Evolutionary conservation across 768 basidiomycete species (phyloP).

Genomic region (Ramaria rubella): DNA sequence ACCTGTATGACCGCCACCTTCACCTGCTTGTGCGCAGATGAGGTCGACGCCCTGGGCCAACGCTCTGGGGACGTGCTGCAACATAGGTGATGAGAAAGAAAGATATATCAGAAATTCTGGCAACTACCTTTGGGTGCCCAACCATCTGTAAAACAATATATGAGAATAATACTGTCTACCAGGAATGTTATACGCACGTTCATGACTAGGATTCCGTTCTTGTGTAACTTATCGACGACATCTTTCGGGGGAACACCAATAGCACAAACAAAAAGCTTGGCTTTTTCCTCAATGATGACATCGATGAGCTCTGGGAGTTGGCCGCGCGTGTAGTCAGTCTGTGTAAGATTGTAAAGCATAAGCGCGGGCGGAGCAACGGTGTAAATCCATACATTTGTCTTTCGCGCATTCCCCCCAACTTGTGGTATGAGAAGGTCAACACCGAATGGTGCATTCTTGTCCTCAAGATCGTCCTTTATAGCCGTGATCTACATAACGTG

Average conservation of each 20-base stretch:
- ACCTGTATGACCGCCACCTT: constrained; percentile 80
- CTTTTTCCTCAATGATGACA: constrained; percentile 88
- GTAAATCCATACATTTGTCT: constrained; percentile 63
- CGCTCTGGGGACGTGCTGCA: constrained; percentile 63
- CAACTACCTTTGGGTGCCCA: constrained; percentile 69
- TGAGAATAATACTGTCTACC: neutral
- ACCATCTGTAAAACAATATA: constrained; percentile 51
- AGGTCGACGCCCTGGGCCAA: constrained; percentile 82
- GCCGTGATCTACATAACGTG: constrained; percentile 47
- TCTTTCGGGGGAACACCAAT: constrained; percentile 80
- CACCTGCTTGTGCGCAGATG: constrained; percentile 91
- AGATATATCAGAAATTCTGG: neutral
- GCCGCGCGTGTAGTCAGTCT: constrained; percentile 80
- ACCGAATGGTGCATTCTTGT: constrained; percentile 80
- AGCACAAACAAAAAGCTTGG: constrained; percentile 85
- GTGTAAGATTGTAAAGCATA: neutral
- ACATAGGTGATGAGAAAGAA: neutral
- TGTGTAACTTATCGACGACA: constrained; percentile 75
- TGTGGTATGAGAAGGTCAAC: constrained; percentile 88
- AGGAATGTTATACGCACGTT: constrained; percentile 44
- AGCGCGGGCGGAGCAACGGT: neutral
- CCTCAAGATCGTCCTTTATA: constrained; percentile 63
- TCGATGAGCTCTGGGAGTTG: constrained; percentile 76
- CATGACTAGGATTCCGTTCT: constrained; percentile 82
- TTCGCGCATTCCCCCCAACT: constrained; percentile 79